Percentiles rank a stretch among this genome's conserved stretches.
These are phyloP conservation scores for Microcos paniculata DNA, from an alignment of 345 rosid species.

Conservation along the genomic window DNA sequence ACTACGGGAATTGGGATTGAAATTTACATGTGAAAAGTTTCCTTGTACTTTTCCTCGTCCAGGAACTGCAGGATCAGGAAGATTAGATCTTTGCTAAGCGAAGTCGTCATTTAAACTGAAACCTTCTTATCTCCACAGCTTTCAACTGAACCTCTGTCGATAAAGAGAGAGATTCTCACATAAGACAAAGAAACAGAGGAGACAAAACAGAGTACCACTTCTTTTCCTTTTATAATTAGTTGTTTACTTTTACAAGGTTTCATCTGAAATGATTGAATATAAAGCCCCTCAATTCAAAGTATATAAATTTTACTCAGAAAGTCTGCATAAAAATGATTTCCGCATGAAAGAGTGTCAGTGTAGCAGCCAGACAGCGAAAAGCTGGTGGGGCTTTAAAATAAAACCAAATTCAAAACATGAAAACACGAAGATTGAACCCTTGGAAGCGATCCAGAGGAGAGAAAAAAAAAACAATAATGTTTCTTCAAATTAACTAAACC, in stretches of 20 bases:
- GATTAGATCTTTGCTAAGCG: slow-evolving; percentile 40
- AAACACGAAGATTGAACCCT: slow-evolving; percentile 3
- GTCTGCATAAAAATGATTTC: neutral
- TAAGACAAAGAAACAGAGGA: neutral
- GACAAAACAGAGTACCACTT: neutral
- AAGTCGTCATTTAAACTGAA: slow-evolving; percentile 24
- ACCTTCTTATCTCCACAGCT: slow-evolving; percentile 9
- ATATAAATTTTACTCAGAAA: neutral
- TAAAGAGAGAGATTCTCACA: neutral
- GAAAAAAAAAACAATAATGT: slow-evolving; percentile 11
- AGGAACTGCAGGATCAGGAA: slow-evolving; percentile 45
- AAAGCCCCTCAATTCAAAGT: neutral
- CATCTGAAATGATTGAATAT: neutral
- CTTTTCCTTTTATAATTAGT: neutral
- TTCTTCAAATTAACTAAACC: neutral
- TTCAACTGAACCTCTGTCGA: slow-evolving; percentile 7
- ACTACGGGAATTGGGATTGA: too few species aligned
- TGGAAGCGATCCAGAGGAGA: neutral
- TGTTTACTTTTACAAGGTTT: neutral
- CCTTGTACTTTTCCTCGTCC: slow-evolving; percentile 41
- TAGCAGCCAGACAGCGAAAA: neutral
- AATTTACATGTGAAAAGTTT: slow-evolving; percentile 36
- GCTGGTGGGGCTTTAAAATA: neutral
- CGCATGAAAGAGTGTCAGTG: neutral
- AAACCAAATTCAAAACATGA: neutral